Conservation (phyloP, 75 land plant species). For the Cryptomeria japonica region DNA sequence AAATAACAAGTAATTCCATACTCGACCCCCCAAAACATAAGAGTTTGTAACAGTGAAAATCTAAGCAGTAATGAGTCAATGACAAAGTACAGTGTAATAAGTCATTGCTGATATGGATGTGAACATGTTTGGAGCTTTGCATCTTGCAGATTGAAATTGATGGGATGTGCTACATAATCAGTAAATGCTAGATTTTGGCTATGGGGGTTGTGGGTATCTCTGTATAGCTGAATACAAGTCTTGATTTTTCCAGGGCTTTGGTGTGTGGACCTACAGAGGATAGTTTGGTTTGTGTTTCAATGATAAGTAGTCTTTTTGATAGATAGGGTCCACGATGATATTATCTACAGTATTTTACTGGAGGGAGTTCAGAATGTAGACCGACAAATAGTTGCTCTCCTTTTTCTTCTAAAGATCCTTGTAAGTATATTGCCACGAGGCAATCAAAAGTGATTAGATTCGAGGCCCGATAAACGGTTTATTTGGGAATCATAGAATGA, state of each 20-base stretch:
- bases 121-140: neutral
- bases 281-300: neutral
- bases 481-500: neutral
- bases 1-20: neutral
- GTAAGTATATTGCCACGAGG: neutral
- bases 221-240: neutral
- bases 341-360: neutral
- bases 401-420: neutral
- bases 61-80: neutral
- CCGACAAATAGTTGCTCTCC: neutral
- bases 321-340: too few relatives aligned
- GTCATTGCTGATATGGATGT: neutral
- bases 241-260: neutral
- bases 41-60: neutral
- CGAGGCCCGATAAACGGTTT: neutral
- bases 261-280: neutral
- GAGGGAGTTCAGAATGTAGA: neutral
- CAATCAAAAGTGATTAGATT: neutral
- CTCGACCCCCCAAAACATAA: neutral
- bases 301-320: neutral
- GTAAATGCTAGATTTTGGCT: neutral
- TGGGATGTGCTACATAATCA: neutral
- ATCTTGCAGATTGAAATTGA: neutral
- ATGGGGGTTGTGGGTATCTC: neutral
- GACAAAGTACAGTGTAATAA: neutral